Evolutionary conservation across 2,329 filamentous ascomycete genomes (phyloP).

Genomic region (Scedosporium dehoogii): DNA sequence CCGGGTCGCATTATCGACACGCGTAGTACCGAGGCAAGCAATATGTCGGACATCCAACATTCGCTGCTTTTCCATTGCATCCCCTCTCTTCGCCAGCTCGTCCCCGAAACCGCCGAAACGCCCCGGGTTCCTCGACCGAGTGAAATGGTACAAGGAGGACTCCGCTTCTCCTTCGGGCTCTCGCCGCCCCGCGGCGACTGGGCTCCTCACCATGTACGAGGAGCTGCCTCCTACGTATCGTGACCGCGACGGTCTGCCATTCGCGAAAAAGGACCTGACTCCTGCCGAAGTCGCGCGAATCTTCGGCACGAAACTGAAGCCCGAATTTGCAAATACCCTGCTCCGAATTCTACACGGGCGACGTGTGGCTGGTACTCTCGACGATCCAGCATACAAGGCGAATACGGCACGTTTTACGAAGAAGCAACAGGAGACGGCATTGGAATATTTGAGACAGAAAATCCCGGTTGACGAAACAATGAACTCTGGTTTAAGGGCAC

Average conservation of each 20-base stretch:
- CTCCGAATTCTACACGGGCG: slow-evolving; percentile 52
- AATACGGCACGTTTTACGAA: slow-evolving; percentile 36
- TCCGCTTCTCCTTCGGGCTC: slow-evolving; percentile 2
- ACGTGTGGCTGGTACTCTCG: slow-evolving; percentile 52
- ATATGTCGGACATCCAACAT: slow-evolving; percentile 4
- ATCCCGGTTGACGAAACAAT: slow-evolving; percentile 49
- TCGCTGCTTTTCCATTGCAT: slow-evolving; percentile 8
- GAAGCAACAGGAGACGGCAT: slow-evolving; percentile 32
- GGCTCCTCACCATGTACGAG: slow-evolving; percentile 41
- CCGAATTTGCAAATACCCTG: slow-evolving; percentile 38
- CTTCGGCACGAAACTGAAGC: slow-evolving; percentile 39
- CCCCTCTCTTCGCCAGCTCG: background rate
- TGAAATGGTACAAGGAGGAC: slow-evolving; percentile 8
- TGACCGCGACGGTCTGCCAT: slow-evolving; percentile 44
- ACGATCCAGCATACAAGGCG: slow-evolving; percentile 41
- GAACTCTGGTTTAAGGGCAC: slow-evolving; percentile 51
- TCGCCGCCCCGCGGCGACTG: slow-evolving; percentile 13
- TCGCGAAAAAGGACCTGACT: slow-evolving; percentile 38
- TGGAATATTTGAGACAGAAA: slow-evolving; percentile 44
- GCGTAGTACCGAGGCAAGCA: background rate
- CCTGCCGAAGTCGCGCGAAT: slow-evolving; percentile 34
- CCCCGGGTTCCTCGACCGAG: slow-evolving; percentile 2
- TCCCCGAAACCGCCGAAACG: slow-evolving; percentile 6
- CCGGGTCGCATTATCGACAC: background rate
- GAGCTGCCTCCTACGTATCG: slow-evolving; percentile 48